Conservation (phyloP, 257 asterid genomes). For the Solanum boliviense region DNA sequence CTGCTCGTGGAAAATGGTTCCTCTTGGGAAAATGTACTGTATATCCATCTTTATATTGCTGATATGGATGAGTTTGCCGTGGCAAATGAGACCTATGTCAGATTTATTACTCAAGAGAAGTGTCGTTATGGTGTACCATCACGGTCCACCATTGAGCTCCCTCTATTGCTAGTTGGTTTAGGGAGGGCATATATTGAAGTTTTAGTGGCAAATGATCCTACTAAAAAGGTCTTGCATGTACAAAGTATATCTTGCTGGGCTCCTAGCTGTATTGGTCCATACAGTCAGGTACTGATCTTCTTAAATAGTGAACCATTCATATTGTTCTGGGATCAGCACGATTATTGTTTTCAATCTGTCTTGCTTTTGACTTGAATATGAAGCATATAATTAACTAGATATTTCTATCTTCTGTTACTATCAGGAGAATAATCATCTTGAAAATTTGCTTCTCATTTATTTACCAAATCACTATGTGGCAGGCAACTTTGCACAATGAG, state of each 20-base stretch:
- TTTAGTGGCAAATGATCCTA: constrained; percentile 55
- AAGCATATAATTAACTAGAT: neutral
- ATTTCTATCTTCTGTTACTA: neutral
- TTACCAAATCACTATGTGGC: constrained; percentile 8
- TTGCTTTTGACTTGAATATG: neutral
- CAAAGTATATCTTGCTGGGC: constrained; percentile 99
- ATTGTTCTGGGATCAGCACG: neutral
- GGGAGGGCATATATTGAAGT: constrained; percentile 87
- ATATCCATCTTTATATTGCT: no score
- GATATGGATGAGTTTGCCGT: neutral
- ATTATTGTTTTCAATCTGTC: neutral
- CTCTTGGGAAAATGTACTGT: no score
- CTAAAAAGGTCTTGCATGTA: constrained; percentile 84
- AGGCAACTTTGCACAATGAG: constrained; percentile 83
- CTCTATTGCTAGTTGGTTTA: constrained; percentile 67
- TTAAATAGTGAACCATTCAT: neutral
- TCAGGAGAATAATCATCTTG: neutral
- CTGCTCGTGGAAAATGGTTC: no score
- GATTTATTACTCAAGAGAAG: constrained; percentile 78
- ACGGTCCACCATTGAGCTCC: constrained; percentile 90
- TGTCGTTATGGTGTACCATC: constrained; percentile 95
- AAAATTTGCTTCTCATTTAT: neutral
- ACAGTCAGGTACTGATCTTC: constrained; percentile 71
- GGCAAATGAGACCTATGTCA: constrained; percentile 73
- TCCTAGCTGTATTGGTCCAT: constrained; percentile 98